Base-by-base conservation (phyloP, 2,329 filamentous ascomycete genomes). In the Cyclaneusma minus region DNA sequence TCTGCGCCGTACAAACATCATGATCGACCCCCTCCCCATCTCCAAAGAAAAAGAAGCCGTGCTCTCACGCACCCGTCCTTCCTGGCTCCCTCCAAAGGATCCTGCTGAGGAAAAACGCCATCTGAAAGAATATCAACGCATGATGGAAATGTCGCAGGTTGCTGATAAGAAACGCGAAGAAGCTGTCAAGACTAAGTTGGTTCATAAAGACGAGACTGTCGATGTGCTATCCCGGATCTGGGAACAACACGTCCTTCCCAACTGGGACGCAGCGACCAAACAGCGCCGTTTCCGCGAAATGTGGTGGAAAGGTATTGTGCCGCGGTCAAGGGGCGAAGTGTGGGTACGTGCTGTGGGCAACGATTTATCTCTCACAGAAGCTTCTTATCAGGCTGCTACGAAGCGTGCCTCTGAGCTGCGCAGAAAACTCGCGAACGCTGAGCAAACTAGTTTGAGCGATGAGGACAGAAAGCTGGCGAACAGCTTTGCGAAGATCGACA, bases 81-180 rank as follows among this genome's bases (percentile, higher is more conserved):
- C 78, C 2, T 89, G 82, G 82, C 58, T 89, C 3, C 81, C 82
- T 1, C 81, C 81, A 1, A 89, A 89, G 52, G 74, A 89, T 37
- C 85, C 83, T 2, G 79, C 79, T 28, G 89, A 98, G 50, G 89
- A 98, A 55, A 80, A 70, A 47, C 76, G 75, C 38, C 89, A 98
- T 50, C 48, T 98, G 37, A 84, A 69, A 43, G 73, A 89, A 47
- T 89, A 85, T 45, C 75, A 85, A 51, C 72, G 65, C 48, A 85
- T 89, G 77, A 81, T 87, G 75, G 62, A 60, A 0, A 58, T 56
- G 22, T 72, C 68, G 37, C 49, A 58, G 27, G 67, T 69, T 41
- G 63, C 67, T 0, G 70, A 75, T 16, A 63, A 65, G 31, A 64
- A 64, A 41, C 67, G 55, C 36, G 68, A 74, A 37, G 60, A 58